These are phyloP conservation scores for Torrubiella hemipterigena DNA, from an alignment of 2,329 filamentous ascomycete genomes.

Conservation along the genomic window DNA sequence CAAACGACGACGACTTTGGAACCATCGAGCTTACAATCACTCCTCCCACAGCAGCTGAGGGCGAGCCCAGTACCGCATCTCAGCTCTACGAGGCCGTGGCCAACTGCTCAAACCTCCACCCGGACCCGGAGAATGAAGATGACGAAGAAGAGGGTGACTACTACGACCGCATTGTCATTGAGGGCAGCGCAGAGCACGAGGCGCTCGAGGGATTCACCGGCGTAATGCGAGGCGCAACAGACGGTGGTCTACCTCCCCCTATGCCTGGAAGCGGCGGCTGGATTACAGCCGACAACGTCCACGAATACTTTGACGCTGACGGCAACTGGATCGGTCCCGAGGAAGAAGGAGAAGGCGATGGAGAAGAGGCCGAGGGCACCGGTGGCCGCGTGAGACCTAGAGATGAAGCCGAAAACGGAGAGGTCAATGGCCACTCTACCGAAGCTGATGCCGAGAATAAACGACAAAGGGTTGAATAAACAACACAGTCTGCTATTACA, in stretches of 20 bases:
- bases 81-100: slow-evolving; percentile 59
- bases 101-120: slow-evolving; percentile 64
- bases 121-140: slow-evolving; percentile 47
- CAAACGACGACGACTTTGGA: slow-evolving; percentile 51
- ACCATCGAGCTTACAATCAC: slow-evolving; percentile 58
- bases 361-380: slow-evolving; percentile 50
- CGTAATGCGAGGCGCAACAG: slow-evolving; percentile 33
- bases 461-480: slow-evolving; percentile 31
- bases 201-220: slow-evolving; percentile 45
- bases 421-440: slow-evolving; percentile 25
- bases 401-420: slow-evolving; percentile 40
- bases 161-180: slow-evolving; percentile 44
- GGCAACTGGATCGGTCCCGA: slow-evolving; percentile 59
- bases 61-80: slow-evolving; percentile 14
- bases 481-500: neutral
- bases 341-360: slow-evolving; percentile 22
- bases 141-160: slow-evolving; percentile 46
- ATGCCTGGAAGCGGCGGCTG: slow-evolving; percentile 66
- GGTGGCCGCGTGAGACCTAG: slow-evolving; percentile 42
- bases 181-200: slow-evolving; percentile 35
- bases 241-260: slow-evolving; percentile 48
- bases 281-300: slow-evolving; percentile 88
- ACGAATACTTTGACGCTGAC: slow-evolving; percentile 69
- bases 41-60: slow-evolving; percentile 23
- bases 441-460: slow-evolving; percentile 32